Percentiles rank a stretch among this genome's conserved stretches.
Conservation (phyloP, 23 red algal genomes). For the Gracilaria domingensis region DNA sequence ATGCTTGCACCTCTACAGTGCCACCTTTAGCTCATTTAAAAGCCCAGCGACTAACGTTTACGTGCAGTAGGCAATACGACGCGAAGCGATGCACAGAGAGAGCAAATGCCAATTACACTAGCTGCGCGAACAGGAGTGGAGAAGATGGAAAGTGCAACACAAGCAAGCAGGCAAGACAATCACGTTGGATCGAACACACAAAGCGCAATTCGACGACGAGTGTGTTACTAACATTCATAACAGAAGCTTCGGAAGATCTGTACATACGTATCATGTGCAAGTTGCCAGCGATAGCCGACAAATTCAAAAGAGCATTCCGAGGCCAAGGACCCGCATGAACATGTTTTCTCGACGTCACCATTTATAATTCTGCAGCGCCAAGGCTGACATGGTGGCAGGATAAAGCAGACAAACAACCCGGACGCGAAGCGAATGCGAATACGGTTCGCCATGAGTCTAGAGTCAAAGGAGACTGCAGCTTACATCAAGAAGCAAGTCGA, state of each 20-base stretch:
- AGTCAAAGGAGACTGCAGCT: neutral
- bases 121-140: conserved; percentile 9
- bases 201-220: conserved; percentile 1
- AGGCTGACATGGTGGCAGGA: neutral
- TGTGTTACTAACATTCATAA: neutral
- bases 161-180: conserved; percentile 34
- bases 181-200: conserved; percentile 32
- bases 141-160: conserved; percentile 3
- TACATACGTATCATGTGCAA: neutral
- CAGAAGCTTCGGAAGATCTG: neutral
- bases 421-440: neutral
- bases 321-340: neutral
- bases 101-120: conserved; percentile 6
- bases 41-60: neutral
- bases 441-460: neutral
- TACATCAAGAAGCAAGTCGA: neutral
- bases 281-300: conserved; percentile 23
- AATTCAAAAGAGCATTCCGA: conserved; percentile 11
- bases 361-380: neutral
- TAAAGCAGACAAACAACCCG: neutral
- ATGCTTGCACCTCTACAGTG: conserved; percentile 55
- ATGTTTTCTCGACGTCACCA: neutral
- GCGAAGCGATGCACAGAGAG: conserved; percentile 14
- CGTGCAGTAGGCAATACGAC: conserved; percentile 24
- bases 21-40: conserved; percentile 34